phyloP scores from a whole-genome alignment of 345 rosid genomes.

The Carallia brachiata region DNA sequence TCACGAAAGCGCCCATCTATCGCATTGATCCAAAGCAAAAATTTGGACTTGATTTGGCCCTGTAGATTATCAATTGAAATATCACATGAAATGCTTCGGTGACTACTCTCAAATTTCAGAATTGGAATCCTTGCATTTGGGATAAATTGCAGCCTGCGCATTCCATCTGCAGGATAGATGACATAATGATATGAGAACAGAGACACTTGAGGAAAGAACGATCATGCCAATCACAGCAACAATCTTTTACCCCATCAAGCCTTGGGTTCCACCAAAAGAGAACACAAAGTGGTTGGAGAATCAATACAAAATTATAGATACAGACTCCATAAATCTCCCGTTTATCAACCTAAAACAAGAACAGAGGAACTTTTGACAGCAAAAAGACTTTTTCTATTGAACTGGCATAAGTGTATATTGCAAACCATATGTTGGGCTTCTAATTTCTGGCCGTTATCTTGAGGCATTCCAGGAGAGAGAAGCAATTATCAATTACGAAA shows the following conservation, averaged over 20 bases:
- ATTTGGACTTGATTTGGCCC: conserved; percentile 73
- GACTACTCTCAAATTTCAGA: conserved; percentile 54
- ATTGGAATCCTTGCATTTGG: conserved; percentile 78
- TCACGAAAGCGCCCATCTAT: conserved; percentile 84
- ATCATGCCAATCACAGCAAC: conserved; percentile 2
- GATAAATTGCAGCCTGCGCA: conserved; percentile 51
- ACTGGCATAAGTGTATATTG: not conserved
- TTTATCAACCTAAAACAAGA: not conserved
- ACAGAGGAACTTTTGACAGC: not conserved
- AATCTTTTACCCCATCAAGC: not conserved
- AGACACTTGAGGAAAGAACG: conserved; percentile 4
- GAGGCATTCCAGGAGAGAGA: conserved; percentile 1
- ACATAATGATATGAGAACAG: conserved; percentile 7
- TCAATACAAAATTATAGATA: not conserved
- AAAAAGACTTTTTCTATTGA: not conserved
- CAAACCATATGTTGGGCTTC: not conserved
- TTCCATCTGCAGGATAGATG: conserved; percentile 43
- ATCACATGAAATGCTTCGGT: conserved; percentile 68
- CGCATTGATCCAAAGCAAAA: conserved; percentile 71
- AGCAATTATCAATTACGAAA: not conserved
- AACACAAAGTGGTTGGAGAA: no score
- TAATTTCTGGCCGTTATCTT: not conserved
- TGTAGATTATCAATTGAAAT: conserved; percentile 74
- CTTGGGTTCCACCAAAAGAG: not conserved
- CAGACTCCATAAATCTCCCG: not conserved